Percentiles rank a stretch among this genome's conserved stretches.
Evolutionary conservation across 176 grass and related monocot species (phyloP).

Genomic region (Aechmea fasciata): DNA sequence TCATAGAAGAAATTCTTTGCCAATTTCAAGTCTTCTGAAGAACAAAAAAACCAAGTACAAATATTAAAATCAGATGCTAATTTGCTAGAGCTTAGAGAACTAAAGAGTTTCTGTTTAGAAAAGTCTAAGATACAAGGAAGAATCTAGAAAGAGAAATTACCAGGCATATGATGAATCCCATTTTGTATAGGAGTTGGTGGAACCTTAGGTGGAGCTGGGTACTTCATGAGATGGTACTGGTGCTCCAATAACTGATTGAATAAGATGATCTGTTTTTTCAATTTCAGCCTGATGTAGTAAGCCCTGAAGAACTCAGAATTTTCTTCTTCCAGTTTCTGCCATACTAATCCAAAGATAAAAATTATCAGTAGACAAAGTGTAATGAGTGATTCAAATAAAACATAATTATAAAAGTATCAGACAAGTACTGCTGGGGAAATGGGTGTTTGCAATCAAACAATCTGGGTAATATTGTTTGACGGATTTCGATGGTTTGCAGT

Average conservation of each 20-base stretch:
- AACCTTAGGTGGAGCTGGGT: conserved; percentile 52
- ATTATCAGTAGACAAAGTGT: neutral
- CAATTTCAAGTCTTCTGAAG: too few species aligned
- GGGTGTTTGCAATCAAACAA: too few species aligned
- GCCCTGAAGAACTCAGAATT: conserved; percentile 91
- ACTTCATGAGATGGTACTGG: conserved; percentile 86
- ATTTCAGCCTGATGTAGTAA: conserved; percentile 92
- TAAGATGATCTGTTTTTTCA: conserved; percentile 91
- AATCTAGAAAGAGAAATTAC: conserved; percentile 30
- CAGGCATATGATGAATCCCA: conserved; percentile 74
- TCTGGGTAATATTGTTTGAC: too few species aligned
- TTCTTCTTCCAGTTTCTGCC: conserved; percentile 99
- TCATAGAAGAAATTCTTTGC: too few species aligned
- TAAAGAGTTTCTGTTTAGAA: neutral
- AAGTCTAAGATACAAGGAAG: neutral
- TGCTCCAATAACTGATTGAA: conserved; percentile 91
- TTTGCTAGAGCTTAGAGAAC: neutral
- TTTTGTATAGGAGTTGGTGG: conserved; percentile 62
- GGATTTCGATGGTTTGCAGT: too few species aligned
- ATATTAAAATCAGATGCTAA: neutral
- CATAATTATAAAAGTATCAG: too few species aligned
- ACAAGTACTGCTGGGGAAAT: too few species aligned
- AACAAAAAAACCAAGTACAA: too few species aligned
- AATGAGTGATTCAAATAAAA: too few species aligned
- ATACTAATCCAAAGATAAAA: conserved; percentile 51